phyloP scores from a whole-genome alignment of 2,329 filamentous ascomycete genomes.

The Talaromyces sp. region DNA sequence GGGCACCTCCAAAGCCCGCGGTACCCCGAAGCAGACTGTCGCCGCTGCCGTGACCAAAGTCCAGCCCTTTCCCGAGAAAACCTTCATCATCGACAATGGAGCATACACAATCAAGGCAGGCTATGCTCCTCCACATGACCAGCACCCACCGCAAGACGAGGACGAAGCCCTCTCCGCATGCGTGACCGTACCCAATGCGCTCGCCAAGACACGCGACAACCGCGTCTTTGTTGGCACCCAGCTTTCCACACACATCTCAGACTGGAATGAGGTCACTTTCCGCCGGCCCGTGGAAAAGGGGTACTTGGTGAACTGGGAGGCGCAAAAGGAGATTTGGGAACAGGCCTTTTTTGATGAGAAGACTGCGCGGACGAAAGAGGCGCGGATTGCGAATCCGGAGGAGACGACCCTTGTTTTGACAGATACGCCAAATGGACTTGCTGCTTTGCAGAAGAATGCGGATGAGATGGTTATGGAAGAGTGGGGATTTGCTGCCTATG shows the following conservation, averaged over 20 bases:
- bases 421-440: slow-evolving; percentile 79
- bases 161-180: slow-evolving; percentile 46
- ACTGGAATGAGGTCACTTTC: slow-evolving; percentile 85
- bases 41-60: slow-evolving; percentile 31
- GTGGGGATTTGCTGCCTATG: slow-evolving; percentile 86
- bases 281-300: slow-evolving; percentile 89
- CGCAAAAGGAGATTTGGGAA: slow-evolving; percentile 93
- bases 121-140: slow-evolving; percentile 49
- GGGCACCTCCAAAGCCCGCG: slow-evolving; percentile 24
- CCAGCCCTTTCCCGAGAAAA: slow-evolving; percentile 54
- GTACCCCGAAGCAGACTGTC: slow-evolving; percentile 45
- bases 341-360: slow-evolving; percentile 71
- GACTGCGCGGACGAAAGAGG: slow-evolving; percentile 49
- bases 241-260: slow-evolving; percentile 65
- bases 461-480: slow-evolving; percentile 98
- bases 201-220: slow-evolving; percentile 75
- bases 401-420: slow-evolving; percentile 80
- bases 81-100: slow-evolving; percentile 90
- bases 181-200: slow-evolving; percentile 75
- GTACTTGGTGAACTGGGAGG: slow-evolving; percentile 94
- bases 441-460: slow-evolving; percentile 77
- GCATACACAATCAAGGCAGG: slow-evolving; percentile 89
- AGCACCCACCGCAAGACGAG: slow-evolving; percentile 21
- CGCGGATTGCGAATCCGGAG: slow-evolving; percentile 54
- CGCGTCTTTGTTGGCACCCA: slow-evolving; percentile 76